phyloP scores from a whole-genome alignment of 208 protist genomes.

The Phytomonas francai region DNA sequence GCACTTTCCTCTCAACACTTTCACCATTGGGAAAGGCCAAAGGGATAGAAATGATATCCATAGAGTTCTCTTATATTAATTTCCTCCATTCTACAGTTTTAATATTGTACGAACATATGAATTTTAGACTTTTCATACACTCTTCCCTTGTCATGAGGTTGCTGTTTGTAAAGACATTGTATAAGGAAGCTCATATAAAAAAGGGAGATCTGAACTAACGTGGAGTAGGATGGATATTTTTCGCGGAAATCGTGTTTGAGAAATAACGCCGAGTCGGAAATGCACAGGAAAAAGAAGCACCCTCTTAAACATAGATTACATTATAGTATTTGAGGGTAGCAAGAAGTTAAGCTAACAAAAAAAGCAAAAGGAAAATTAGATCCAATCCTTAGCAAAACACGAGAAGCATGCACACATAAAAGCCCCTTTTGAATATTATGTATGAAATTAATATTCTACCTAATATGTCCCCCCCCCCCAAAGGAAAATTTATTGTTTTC shows the following conservation, averaged over 20 bases:
- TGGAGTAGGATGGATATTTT: neutral
- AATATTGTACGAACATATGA: neutral
- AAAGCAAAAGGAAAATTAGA: constrained; percentile 2
- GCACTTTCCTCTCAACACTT: neutral
- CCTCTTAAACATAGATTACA: neutral
- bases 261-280: neutral
- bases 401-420: neutral
- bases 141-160: neutral
- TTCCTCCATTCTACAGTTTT: neutral
- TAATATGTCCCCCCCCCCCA: neutral
- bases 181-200: neutral
- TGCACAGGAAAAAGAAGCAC: neutral
- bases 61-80: neutral
- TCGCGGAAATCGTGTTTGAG: neutral
- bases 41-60: neutral
- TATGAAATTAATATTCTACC: neutral
- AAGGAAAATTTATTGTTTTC: neutral
- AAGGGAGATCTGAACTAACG: constrained; percentile 5
- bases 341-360: constrained; percentile 5
- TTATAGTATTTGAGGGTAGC: neutral
- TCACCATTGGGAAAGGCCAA: neutral
- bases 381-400: neutral
- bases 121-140: neutral
- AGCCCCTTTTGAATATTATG: neutral
- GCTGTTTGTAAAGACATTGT: neutral